phyloP scores from a whole-genome alignment of 768 basidiomycete species.

The Kwoniella dendrophila region DNA sequence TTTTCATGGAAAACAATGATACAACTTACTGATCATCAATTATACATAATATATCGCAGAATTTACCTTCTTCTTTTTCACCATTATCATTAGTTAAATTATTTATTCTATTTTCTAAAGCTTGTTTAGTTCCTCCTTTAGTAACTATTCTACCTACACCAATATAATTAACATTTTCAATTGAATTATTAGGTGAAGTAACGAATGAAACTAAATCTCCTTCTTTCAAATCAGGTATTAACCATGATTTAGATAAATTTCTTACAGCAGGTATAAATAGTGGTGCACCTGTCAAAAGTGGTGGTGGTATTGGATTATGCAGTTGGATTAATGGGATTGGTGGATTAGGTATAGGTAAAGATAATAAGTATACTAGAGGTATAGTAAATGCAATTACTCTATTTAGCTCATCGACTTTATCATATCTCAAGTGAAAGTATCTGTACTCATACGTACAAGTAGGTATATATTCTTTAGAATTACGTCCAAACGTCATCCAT shows the following conservation, averaged over 20 bases:
- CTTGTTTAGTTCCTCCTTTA: slow-evolving; percentile 44
- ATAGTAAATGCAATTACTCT: too few relatives aligned
- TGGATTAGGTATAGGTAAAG: slow-evolving; percentile 22
- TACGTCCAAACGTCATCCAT: slow-evolving; percentile 52
- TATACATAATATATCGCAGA: slow-evolving; percentile 51
- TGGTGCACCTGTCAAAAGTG: slow-evolving; percentile 51
- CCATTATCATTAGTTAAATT: slow-evolving; percentile 26
- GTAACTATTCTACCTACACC: slow-evolving; percentile 49
- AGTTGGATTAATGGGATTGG: slow-evolving; percentile 47
- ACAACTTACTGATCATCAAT: slow-evolving; percentile 48
- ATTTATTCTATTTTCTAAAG: slow-evolving; percentile 39
- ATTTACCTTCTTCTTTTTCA: slow-evolving; percentile 48
- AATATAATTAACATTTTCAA: slow-evolving; percentile 37
- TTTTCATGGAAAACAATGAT: too few relatives aligned
- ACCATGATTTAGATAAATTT: slow-evolving; percentile 36
- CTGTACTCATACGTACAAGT: slow-evolving; percentile 35
- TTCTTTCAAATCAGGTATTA: slow-evolving; percentile 48
- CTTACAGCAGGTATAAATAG: slow-evolving; percentile 52
- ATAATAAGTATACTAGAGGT: slow-evolving; percentile 31
- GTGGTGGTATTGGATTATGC: slow-evolving; percentile 49
- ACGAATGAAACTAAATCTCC: slow-evolving; percentile 45
- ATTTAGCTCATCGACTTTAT: too few relatives aligned
- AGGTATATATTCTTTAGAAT: slow-evolving; percentile 49
- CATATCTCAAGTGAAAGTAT: background rate
- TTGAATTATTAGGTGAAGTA: slow-evolving; percentile 13